Base-by-base conservation (phyloP, 495 filamentous ascomycete species). In the Parathielavia appendiculata region DNA sequence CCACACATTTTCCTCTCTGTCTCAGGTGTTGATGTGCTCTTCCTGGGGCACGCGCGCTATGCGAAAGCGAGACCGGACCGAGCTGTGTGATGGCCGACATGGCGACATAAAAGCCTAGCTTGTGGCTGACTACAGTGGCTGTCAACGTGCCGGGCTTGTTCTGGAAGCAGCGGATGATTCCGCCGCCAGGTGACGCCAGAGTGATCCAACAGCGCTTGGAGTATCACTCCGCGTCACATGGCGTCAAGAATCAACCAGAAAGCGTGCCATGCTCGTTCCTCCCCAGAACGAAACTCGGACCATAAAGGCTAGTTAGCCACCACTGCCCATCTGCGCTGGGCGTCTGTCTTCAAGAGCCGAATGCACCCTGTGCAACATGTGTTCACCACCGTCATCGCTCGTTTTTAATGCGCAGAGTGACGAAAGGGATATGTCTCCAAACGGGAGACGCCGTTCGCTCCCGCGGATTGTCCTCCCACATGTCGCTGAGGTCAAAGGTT, bases 1-100 rank as follows among this genome's bases (percentile, higher is more conserved):
- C 78, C 76, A 80, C 1, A 79, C 75, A 36, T 73, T 69, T 1
- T 77, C 76, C 0, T 68, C 56, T 1, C 70, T 69, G n/a, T 80
- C 77, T 73, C 74, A 81, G 11, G 67, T 71, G 58, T 73, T 71
- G 61, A 76, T 62, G 44, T 75, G n/a, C 67, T 13, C 62, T 63
- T 17, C 56, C 52, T 30, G 3, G 38, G 77, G 77, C 1, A 75
- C 76, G 20, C 69, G 67, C 6, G 77, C 78, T 75, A 80, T 78
- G 66, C 79, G 78, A 54, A 74, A 77, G 62, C 26, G 67, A 69
- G 54, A 79, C 68, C 5, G 78, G 76, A 8, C 78, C 76, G 43
- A 73, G 74, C 61, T 80, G 76, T 17, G 67, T 71, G 17, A 79
- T 69, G n/a, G 63, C 66, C 0, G 67, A 59, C 51, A 70, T 63